phyloP scores from a whole-genome alignment of 176 grass and related monocot genomes.

The Eleusine coracana region DNA sequence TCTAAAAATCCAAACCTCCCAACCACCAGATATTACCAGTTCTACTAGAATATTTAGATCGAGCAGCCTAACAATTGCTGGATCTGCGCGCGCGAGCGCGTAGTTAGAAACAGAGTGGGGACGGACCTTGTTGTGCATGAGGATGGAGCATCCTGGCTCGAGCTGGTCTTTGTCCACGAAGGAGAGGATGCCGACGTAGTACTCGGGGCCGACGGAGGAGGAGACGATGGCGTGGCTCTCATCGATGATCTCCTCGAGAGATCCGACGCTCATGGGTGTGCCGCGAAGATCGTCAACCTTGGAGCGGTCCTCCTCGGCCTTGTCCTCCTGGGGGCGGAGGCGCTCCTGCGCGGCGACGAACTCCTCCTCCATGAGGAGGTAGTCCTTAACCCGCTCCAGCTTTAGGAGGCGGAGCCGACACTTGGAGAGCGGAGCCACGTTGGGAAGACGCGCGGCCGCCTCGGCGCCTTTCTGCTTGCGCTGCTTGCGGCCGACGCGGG shows the following conservation, averaged over 20 bases:
- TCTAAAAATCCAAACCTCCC: not conserved
- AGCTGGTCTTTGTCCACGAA: constrained; percentile 95
- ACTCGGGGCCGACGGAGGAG: constrained; percentile 84
- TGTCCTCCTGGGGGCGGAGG: constrained; percentile 77
- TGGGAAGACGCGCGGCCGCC: constrained; percentile 71
- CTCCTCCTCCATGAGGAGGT: constrained; percentile 92
- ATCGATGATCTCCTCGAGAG: constrained; percentile 90
- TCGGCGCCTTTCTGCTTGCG: constrained; percentile 80
- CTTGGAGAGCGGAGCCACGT: constrained; percentile 83
- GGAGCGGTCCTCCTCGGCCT: constrained; percentile 85
- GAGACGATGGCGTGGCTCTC: constrained; percentile 88
- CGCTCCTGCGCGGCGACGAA: constrained; percentile 87
- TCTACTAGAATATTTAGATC: not conserved
- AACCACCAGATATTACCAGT: not conserved
- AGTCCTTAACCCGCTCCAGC: constrained; percentile 93
- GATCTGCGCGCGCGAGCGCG: not conserved
- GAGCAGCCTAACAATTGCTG: not conserved
- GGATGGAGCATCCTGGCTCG: constrained; percentile 81
- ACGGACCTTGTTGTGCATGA: constrained; percentile 89
- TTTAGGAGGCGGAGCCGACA: constrained; percentile 88
- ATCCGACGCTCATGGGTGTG: constrained; percentile 87
- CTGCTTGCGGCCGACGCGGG: constrained; percentile 83
- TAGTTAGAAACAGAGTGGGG: not conserved
- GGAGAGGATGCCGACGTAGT: constrained; percentile 81
- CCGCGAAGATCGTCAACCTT: constrained; percentile 89